A percentile compares a stretch with the other conserved stretches of the same genome.
Conservation (phyloP, 495 filamentous ascomycete genomes). For the Penicillium ucsense region DNA sequence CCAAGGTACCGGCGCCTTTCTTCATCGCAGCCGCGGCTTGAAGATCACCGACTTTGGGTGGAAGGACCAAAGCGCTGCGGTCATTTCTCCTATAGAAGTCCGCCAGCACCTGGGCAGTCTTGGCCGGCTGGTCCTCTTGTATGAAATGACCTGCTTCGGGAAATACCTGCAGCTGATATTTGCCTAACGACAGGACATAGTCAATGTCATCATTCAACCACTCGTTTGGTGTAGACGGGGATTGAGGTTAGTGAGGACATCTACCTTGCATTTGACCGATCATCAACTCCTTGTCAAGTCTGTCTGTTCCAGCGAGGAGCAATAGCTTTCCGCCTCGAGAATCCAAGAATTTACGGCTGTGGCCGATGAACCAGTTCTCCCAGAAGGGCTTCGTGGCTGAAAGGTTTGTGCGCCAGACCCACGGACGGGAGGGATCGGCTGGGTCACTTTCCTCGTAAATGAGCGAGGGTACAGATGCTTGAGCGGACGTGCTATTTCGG, state of each 20-base stretch:
- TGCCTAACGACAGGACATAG: slow-evolving; percentile 41
- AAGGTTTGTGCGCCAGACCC: slow-evolving; percentile 83
- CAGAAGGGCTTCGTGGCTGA: slow-evolving; percentile 81
- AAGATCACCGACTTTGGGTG: slow-evolving; percentile 74
- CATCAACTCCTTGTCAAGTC: slow-evolving; percentile 88
- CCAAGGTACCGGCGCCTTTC: slow-evolving; percentile 15
- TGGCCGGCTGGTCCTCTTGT: slow-evolving; percentile 87
- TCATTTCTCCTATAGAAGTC: slow-evolving; percentile 93
- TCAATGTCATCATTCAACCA: background rate
- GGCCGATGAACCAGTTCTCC: slow-evolving; percentile 84
- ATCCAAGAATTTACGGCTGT: slow-evolving; percentile 80
- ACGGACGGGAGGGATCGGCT: slow-evolving; percentile 34
- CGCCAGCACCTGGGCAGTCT: slow-evolving; percentile 70
- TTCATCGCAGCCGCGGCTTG: slow-evolving; percentile 39
- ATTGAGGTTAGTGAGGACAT: slow-evolving; percentile 3
- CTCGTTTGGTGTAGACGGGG: background rate
- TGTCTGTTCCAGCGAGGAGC: slow-evolving; percentile 85
- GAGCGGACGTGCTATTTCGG: slow-evolving; percentile 68
- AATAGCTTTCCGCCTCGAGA: slow-evolving; percentile 82
- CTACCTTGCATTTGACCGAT: slow-evolving; percentile 96
- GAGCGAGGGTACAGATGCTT: slow-evolving; percentile 79
- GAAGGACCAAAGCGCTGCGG: slow-evolving; percentile 69
- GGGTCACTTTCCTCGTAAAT: slow-evolving; percentile 40
- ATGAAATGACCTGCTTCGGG: slow-evolving; percentile 95
- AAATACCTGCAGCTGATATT: slow-evolving; percentile 91